Conservation (phyloP, 345 rosid species). For the Hypericum androsaemum region DNA sequence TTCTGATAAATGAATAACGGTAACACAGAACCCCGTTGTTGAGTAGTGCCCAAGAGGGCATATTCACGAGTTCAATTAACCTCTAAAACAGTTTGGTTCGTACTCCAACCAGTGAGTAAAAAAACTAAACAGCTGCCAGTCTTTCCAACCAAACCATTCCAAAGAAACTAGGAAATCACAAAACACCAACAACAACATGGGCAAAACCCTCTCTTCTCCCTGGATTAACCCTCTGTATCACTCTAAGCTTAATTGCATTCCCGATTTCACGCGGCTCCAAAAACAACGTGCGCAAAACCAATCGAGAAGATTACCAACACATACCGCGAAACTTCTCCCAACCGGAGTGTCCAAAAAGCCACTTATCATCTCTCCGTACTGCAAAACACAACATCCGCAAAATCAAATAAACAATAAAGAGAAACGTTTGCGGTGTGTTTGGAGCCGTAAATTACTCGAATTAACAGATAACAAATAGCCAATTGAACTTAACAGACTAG, state of each 20-base stretch:
- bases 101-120: too few relatives aligned
- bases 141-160: too few relatives aligned
- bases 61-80: too few relatives aligned
- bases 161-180: too few relatives aligned
- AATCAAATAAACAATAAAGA: neutral
- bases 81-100: too few relatives aligned
- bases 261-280: neutral
- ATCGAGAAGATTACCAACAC: conserved; percentile 13
- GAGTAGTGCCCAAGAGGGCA: too few relatives aligned
- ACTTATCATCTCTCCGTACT: conserved; percentile 79
- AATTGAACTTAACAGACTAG: neutral
- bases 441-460: neutral
- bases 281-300: neutral
- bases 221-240: too few relatives aligned
- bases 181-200: too few relatives aligned
- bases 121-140: too few relatives aligned
- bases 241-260: neutral
- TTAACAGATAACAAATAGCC: neutral
- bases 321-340: conserved; percentile 71
- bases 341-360: conserved; percentile 61
- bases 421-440: neutral
- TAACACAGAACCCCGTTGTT: too few relatives aligned
- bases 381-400: conserved; percentile 19
- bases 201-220: too few relatives aligned
- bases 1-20: too few relatives aligned